A percentile compares a stretch with the other conserved stretches of the same genome.
Conservation (phyloP, 1,284 basidiomycete genomes). For the Pseudozyma hubeiensis region DNA sequence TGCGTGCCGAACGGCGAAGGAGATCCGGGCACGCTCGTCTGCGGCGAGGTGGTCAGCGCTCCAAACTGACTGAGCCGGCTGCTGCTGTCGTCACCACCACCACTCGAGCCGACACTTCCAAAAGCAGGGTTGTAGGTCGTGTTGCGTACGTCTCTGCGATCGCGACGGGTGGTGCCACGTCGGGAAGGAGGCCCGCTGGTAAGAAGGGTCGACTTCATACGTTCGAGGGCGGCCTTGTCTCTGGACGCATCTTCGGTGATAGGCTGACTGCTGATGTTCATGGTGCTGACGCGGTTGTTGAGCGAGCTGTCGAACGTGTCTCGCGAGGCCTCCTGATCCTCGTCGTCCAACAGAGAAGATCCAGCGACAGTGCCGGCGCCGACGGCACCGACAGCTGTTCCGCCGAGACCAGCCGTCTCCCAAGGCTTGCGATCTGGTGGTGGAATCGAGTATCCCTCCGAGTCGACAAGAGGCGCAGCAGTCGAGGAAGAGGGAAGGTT, state of each 20-base stretch:
- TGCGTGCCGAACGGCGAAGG: slow-evolving; percentile 41
- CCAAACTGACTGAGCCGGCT: slow-evolving; percentile 44
- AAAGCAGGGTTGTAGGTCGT: slow-evolving; percentile 68
- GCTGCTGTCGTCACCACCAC: slow-evolving; percentile 20
- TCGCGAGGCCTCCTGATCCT: slow-evolving; percentile 47
- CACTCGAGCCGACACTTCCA: slow-evolving; percentile 15
- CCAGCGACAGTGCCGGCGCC: slow-evolving; percentile 5
- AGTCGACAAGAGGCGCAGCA: slow-evolving; percentile 69
- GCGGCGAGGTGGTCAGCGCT: slow-evolving; percentile 28
- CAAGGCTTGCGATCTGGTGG: slow-evolving; percentile 71
- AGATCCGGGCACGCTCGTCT: slow-evolving; percentile 24
- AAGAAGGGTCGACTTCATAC: slow-evolving; percentile 71
- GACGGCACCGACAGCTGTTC: slow-evolving; percentile 4
- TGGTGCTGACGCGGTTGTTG: slow-evolving; percentile 44
- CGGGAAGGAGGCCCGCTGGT: slow-evolving; percentile 58
- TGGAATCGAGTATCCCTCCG: slow-evolving; percentile 72
- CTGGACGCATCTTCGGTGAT: slow-evolving; percentile 71
- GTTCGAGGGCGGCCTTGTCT: slow-evolving; percentile 71
- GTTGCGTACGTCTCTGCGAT: slow-evolving; percentile 71
- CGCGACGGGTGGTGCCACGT: slow-evolving; percentile 69
- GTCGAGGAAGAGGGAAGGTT: slow-evolving; percentile 9
- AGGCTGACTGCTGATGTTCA: slow-evolving; percentile 69
- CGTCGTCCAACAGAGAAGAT: slow-evolving; percentile 66
- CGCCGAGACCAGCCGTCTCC: slow-evolving; percentile 58
- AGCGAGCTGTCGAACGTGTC: slow-evolving; percentile 38